Conservation (phyloP, 345 rosid genomes). For the Garcia nutans region DNA sequence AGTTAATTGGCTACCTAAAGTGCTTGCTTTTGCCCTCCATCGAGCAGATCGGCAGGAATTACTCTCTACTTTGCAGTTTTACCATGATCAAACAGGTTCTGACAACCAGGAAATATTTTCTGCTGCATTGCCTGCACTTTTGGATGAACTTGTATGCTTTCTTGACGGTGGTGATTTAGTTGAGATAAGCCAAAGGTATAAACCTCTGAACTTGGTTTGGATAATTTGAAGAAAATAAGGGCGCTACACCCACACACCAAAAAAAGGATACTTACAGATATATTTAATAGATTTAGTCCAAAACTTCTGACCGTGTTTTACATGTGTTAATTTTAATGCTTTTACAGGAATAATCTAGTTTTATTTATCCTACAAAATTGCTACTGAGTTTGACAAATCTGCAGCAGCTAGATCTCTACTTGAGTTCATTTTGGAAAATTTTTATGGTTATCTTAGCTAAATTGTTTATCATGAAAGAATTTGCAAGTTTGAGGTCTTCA, state of each 20-base stretch:
- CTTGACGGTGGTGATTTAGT: constrained; percentile 62
- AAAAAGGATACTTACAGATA: no score
- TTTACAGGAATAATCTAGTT: background rate
- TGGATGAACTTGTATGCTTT: constrained; percentile 93
- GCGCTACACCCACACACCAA: no score
- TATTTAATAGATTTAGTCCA: background rate
- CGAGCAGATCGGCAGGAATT: constrained; percentile 59
- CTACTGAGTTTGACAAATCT: background rate
- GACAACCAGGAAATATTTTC: constrained; percentile 85
- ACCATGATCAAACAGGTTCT: constrained; percentile 75
- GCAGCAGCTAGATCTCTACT: background rate
- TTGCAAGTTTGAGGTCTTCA: constrained; percentile 1
- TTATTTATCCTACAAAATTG: background rate
- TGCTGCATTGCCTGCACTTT: constrained; percentile 91
- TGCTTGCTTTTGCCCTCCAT: constrained; percentile 88
- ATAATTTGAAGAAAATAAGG: background rate
- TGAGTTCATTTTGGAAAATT: background rate
- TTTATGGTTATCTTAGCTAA: background rate
- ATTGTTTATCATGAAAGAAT: background rate
- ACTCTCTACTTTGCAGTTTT: constrained; percentile 73
- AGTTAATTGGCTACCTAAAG: constrained; percentile 88
- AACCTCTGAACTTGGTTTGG: background rate
- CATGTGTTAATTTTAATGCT: background rate
- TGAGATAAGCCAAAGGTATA: constrained; percentile 76
- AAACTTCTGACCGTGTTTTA: background rate